These are phyloP conservation scores for Penstemon davidsonii DNA, from an alignment of 257 asterid genomes.

Conservation along the genomic window DNA sequence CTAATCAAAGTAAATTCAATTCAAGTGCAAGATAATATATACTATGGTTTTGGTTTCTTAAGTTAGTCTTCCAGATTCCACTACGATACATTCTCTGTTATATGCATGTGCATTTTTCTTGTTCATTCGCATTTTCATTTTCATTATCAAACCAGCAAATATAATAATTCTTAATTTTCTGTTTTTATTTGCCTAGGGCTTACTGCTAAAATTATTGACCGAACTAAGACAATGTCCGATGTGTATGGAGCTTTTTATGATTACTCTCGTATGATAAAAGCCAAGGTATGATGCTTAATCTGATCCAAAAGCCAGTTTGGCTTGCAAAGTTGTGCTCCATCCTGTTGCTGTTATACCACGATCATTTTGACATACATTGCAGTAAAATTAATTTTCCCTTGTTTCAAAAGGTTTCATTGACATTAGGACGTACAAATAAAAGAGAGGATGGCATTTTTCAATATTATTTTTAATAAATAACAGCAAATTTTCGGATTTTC, in stretches of 20 bases:
- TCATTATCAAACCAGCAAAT: constrained; percentile 16
- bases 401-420: too few species aligned
- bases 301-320: constrained; percentile 13
- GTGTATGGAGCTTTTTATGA: constrained; percentile 93
- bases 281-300: constrained; percentile 61
- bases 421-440: too few species aligned
- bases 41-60: constrained; percentile 11
- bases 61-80: neutral
- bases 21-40: neutral
- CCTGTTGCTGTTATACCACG: neutral
- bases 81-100: neutral
- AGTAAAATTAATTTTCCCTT: neutral
- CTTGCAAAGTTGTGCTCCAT: neutral
- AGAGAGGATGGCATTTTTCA: neutral
- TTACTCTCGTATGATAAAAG: constrained; percentile 79
- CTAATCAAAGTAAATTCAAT: neutral
- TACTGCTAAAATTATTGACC: constrained; percentile 81
- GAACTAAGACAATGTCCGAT: constrained; percentile 75
- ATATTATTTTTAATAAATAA: neutral
- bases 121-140: constrained; percentile 20
- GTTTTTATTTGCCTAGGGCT: constrained; percentile 58
- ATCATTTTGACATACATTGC: neutral
- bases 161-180: constrained; percentile 18
- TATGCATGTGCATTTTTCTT: constrained; percentile 9
- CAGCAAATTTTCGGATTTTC: neutral